Percentiles rank a stretch among this genome's conserved stretches.
phyloP scores from a whole-genome alignment of 2,329 filamentous ascomycete genomes.

The Ascosphaera apis region DNA sequence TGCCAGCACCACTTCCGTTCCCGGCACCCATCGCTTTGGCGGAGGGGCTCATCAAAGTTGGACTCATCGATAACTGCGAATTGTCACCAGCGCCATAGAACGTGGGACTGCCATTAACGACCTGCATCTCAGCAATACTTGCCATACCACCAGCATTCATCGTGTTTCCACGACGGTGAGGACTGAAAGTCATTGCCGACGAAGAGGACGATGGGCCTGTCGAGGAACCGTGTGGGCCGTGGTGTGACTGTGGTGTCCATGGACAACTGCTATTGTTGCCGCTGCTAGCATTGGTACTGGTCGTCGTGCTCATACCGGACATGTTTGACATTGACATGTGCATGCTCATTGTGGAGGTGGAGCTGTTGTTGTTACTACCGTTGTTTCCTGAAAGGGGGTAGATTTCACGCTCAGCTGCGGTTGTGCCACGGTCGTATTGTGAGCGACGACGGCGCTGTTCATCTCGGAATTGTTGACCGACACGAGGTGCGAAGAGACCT shows the following conservation, averaged over 20 bases:
- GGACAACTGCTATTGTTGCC: conserved; percentile 8
- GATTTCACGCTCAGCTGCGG: conserved; percentile 39
- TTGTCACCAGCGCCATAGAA: background rate
- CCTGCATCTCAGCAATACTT: conserved; percentile 6
- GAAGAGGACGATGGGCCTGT: conserved; percentile 2
- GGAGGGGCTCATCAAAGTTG: background rate
- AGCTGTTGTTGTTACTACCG: too few relatives aligned
- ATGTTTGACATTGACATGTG: too few relatives aligned
- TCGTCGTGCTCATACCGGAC: too few relatives aligned
- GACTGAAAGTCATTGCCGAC: conserved; percentile 5
- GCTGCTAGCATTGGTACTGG: conserved; percentile 7
- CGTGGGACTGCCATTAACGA: conserved; percentile 6
- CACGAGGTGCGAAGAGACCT: conserved; percentile 64
- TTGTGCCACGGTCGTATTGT: conserved; percentile 61
- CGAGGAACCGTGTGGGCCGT: conserved; percentile 2
- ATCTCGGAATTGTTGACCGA: conserved; percentile 47
- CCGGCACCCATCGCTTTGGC: background rate
- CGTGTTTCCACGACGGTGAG: conserved; percentile 4
- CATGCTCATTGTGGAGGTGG: too few relatives aligned
- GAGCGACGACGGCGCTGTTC: conserved; percentile 56
- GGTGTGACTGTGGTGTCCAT: conserved; percentile 7
- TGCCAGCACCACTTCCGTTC: background rate
- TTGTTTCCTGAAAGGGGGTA: too few relatives aligned
- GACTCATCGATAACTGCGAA: background rate
- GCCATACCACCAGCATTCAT: conserved; percentile 4